Evolutionary conservation across 164 flowering plant genomes (phyloP).

Genomic region (Sedum album): DNA sequence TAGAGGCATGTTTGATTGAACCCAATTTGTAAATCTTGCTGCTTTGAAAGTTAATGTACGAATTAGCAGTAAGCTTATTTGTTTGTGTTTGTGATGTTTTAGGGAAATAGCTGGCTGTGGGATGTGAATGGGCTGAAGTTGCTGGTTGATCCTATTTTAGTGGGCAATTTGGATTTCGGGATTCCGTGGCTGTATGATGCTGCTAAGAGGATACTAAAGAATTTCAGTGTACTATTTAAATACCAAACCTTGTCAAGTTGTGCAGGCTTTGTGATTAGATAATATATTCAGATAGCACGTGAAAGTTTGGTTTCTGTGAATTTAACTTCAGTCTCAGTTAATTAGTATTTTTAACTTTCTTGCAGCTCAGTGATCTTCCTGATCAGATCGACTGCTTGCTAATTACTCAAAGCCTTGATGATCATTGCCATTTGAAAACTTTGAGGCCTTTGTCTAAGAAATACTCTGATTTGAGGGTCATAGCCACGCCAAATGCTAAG

Average conservation of each 20-base stretch:
- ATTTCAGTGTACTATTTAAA: constrained; percentile 45
- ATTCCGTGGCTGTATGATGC: constrained; percentile 95
- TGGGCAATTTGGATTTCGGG: constrained; percentile 92
- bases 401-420: constrained; percentile 96
- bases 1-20: constrained; percentile 52
- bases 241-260: neutral
- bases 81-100: constrained; percentile 1
- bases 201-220: constrained; percentile 69
- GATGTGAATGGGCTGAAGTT: constrained; percentile 58
- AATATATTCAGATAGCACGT: neutral
- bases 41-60: neutral
- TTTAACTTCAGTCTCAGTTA: neutral
- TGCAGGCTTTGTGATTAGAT: neutral
- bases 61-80: neutral
- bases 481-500: constrained; percentile 93
- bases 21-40: constrained; percentile 5
- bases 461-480: constrained; percentile 52
- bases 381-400: constrained; percentile 57
- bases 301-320: neutral
- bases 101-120: constrained; percentile 98
- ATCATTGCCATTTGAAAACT: constrained; percentile 92
- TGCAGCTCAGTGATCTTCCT: constrained; percentile 91
- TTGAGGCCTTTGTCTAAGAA: constrained; percentile 66
- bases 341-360: constrained; percentile 4
- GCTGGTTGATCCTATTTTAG: constrained; percentile 91